phyloP scores from a whole-genome alignment of 164 flowering plant genomes.

The Paratinospora sagittata region DNA sequence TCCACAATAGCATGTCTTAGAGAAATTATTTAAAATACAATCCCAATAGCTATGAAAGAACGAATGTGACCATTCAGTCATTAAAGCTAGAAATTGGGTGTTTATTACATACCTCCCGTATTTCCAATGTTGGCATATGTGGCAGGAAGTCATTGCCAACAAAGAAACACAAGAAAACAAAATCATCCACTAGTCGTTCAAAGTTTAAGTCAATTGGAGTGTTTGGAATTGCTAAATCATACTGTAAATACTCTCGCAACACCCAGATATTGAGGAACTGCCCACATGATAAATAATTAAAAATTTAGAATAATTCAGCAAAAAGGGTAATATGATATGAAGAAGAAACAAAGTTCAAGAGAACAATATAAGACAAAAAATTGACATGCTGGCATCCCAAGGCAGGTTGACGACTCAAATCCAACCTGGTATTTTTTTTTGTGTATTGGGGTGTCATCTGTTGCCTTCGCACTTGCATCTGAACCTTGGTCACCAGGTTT shows the following conservation, averaged over 20 bases:
- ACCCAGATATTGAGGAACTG: conserved; percentile 97
- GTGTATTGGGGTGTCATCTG: conserved; percentile 69
- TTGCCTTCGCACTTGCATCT: conserved; percentile 29
- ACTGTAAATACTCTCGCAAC: conserved; percentile 80
- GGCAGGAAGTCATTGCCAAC: conserved; percentile 99
- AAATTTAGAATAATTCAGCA: not conserved
- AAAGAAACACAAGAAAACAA: conserved; percentile 93
- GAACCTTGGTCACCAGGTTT: conserved; percentile 20
- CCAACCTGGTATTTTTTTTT: conserved; percentile 96
- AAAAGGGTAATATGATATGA: not conserved
- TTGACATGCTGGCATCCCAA: not conserved
- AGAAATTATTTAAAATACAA: not conserved
- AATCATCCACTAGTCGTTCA: conserved; percentile 90
- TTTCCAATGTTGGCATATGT: conserved; percentile 99
- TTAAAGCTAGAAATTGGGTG: not conserved
- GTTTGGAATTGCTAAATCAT: conserved; percentile 68
- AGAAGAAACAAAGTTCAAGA: not conserved
- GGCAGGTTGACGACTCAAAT: not conserved
- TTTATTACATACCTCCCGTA: conserved; percentile 71
- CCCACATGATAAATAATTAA: conserved; percentile 8
- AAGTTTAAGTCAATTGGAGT: conserved; percentile 71
- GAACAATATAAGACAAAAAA: not conserved
- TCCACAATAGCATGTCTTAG: conserved; percentile 1
- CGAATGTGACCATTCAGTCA: not conserved
- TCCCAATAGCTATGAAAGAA: not conserved